A percentile compares a stretch with the other conserved stretches of the same genome.
These are phyloP conservation scores for Phytophthora foliorum DNA, from an alignment of 352 stramenopile species.

Conservation along the genomic window DNA sequence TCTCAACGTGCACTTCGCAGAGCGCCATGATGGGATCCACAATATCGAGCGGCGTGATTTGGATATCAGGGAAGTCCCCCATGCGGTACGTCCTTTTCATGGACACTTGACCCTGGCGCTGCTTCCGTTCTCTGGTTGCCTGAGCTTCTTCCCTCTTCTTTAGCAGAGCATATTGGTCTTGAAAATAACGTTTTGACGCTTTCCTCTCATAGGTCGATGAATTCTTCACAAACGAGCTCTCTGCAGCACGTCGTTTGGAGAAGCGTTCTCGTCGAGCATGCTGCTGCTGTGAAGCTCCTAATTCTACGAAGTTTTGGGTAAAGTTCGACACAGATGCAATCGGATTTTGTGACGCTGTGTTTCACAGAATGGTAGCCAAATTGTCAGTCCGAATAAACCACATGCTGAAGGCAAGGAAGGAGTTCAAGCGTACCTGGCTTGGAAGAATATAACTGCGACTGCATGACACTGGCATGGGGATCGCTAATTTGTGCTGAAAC, in stretches of 20 bases:
- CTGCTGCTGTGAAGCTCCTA: conserved; percentile 13
- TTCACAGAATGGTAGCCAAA: conserved; percentile 1
- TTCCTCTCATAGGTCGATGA: conserved; percentile 39
- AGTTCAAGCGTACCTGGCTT: conserved; percentile 29
- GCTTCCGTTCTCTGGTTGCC: conserved; percentile 54
- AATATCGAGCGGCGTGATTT: conserved; percentile 78
- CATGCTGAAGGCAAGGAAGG: not conserved
- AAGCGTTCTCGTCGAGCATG: conserved; percentile 38
- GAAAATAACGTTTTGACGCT: conserved; percentile 63
- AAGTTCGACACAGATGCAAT: conserved; percentile 4
- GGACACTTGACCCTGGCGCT: conserved; percentile 61
- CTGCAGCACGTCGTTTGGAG: conserved; percentile 30
- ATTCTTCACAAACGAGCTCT: conserved; percentile 14
- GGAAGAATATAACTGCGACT: conserved; percentile 60
- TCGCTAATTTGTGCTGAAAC: conserved; percentile 20
- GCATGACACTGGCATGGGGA: conserved; percentile 28
- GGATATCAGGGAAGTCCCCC: conserved; percentile 84
- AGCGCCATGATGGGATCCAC: conserved; percentile 72
- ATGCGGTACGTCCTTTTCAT: conserved; percentile 77
- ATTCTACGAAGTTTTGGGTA: conserved; percentile 16
- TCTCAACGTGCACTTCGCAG: conserved; percentile 59
- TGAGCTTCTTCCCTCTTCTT: conserved; percentile 68
- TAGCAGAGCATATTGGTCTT: conserved; percentile 63
- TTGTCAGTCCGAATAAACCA: not conserved
- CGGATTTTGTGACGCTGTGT: conserved; percentile 15